Conservation (phyloP, 148 eudicot genomes). For the Oxyria digyna region DNA sequence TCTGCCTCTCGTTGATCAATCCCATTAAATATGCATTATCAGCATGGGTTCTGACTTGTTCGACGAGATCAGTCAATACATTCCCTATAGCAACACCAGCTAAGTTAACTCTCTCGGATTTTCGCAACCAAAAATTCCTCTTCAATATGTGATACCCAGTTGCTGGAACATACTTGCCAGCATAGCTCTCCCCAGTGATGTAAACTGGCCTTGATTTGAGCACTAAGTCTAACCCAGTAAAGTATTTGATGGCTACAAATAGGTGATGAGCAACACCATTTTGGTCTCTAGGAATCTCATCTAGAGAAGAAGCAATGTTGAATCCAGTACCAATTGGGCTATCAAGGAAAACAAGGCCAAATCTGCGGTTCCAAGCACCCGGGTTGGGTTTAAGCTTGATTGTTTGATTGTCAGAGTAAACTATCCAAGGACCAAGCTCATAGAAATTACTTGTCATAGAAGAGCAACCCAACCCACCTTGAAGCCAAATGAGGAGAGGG, state of each 20-base stretch:
- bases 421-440: slow-evolving; percentile 69
- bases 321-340: slow-evolving; percentile 83
- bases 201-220: slow-evolving; percentile 53
- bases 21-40: slow-evolving; percentile 45
- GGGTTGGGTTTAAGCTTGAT: slow-evolving; percentile 31
- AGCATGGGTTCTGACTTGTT: slow-evolving; percentile 63
- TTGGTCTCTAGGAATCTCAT: slow-evolving; percentile 71
- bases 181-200: slow-evolving; percentile 87
- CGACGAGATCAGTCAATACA: slow-evolving; percentile 60
- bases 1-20: slow-evolving; percentile 52
- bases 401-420: slow-evolving; percentile 11
- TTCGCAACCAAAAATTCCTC: slow-evolving; percentile 23
- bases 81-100: slow-evolving; percentile 74
- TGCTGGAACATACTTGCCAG: slow-evolving; percentile 69
- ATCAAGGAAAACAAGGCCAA: slow-evolving; percentile 66
- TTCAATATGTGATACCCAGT: slow-evolving; percentile 52
- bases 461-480: slow-evolving; percentile 89
- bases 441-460: slow-evolving; percentile 68
- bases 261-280: slow-evolving; percentile 51
- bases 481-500: slow-evolving; percentile 81
- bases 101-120: slow-evolving; percentile 32
- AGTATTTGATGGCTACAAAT: slow-evolving; percentile 33
- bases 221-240: slow-evolving; percentile 21
- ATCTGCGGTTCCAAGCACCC: slow-evolving; percentile 53
- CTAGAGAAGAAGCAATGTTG: slow-evolving; percentile 39